Conservation (phyloP, 2,329 filamentous ascomycete genomes). For the Fusarium gaditjirri region DNA sequence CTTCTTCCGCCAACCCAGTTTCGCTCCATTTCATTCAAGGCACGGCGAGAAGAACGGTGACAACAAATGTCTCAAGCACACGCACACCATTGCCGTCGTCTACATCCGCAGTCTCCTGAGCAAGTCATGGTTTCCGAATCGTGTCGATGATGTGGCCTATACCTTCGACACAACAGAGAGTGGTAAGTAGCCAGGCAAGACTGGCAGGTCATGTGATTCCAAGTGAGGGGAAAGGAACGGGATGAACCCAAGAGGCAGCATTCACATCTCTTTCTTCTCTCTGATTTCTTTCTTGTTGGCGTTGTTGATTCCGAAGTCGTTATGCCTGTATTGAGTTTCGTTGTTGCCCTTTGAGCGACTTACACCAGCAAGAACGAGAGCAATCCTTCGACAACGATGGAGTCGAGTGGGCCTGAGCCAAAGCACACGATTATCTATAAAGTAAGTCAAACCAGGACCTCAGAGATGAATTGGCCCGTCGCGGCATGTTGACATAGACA, state of each 20-base stretch:
- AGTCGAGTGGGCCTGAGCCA: constrained; percentile 16
- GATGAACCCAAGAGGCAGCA: constrained; percentile 40
- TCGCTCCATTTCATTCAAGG: constrained; percentile 19
- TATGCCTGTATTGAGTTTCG: constrained; percentile 2
- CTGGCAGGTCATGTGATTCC: constrained; percentile 46
- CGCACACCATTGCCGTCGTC: constrained; percentile 10
- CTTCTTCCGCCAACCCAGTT: constrained; percentile 4
- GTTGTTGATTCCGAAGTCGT: constrained; percentile 4
- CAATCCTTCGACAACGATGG: constrained; percentile 17
- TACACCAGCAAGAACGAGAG: background rate
- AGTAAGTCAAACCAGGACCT: constrained; percentile 16
- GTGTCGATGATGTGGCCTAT: constrained; percentile 43
- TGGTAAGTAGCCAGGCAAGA: constrained; percentile 38
- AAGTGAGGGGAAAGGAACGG: constrained; percentile 47
- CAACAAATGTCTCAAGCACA: constrained; percentile 1
- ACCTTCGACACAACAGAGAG: constrained; percentile 28
- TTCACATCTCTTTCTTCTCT: constrained; percentile 25
- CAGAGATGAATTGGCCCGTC: background rate
- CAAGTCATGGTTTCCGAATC: constrained; percentile 33
- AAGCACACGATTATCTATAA: background rate
- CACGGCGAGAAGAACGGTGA: constrained; percentile 13
- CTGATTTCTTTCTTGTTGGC: constrained; percentile 8
- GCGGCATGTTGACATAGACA: constrained; percentile 11
- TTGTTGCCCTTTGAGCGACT: constrained; percentile 20
- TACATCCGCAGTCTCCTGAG: constrained; percentile 16